Base-by-base conservation (phyloP, 176 grass and related monocot species). In the Elymus sibiricus region DNA sequence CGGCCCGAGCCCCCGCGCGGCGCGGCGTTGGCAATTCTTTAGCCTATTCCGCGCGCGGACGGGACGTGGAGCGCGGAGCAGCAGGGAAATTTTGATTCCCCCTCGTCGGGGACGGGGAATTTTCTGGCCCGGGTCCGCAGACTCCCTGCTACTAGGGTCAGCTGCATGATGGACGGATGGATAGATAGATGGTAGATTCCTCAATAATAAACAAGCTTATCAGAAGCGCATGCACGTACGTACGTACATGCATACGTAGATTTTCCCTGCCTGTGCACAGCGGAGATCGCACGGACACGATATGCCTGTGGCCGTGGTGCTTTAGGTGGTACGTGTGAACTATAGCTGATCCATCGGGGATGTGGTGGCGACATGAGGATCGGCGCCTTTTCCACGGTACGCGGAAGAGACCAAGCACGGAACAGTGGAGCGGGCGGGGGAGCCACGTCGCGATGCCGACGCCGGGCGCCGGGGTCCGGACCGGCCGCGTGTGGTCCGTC, bases 361-460 rank as follows among this genome's bases (percentile, higher is more conserved):
- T 60, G 17, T 56, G 51, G 51, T 11, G 28, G 28, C 65, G 7
- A 35, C 31, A 43, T 26, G 37, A n/a, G 73, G 49, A 22, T 32
- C 72, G 47, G 4, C 28, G 19, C 28, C 43, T 51, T 75, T 51
- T 75, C 72, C 43, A 47, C 34, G 10, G 32, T 19, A 13, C 14
- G 7, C 31, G 66, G 66, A 64, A 29, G 26, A 1, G 22, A 72
- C 70, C 38, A 72, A 43, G 22, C 22, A 1, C 19, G 38, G 70
- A 1, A 76, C 73, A 76, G 73, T 55, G 44, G 46, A 55, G 26
- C 25, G 72, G 72, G 72, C 72, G 19, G 44, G 43, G 25, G 7
- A 75, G 73, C 46, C 73, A 76, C 73, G 73, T 76, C 73, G 73
- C 73, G 73, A 53, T 76, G 73, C 73, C 73, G 73, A 51, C 46